Evolutionary conservation across 306 rosid species (phyloP).

Genomic region (Vigna angularis): DNA sequence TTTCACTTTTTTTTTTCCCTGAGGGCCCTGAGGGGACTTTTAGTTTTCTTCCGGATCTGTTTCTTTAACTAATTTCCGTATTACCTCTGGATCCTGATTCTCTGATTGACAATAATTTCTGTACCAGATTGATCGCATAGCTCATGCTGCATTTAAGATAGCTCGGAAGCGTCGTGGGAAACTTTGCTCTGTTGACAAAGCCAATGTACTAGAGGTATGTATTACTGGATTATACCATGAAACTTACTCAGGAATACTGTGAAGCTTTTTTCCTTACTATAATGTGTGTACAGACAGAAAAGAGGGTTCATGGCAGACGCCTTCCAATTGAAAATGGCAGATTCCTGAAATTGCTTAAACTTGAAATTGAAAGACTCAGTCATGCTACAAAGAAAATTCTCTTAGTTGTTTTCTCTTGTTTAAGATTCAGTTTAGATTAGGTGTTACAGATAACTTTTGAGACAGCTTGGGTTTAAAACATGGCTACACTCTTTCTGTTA

Average conservation of each 20-base stretch:
- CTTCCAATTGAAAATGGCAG: background rate
- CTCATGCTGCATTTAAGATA: constrained; percentile 83
- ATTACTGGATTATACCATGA: constrained; percentile 27
- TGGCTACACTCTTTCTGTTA: constrained; percentile 5
- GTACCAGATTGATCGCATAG: constrained; percentile 88
- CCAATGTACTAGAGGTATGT: constrained; percentile 93
- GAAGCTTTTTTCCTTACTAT: constrained; percentile 18
- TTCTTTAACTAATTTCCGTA: constrained; percentile 23
- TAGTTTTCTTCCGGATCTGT: constrained; percentile 14
- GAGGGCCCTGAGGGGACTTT: background rate
- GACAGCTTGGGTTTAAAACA: background rate
- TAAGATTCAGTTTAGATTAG: constrained; percentile 4
- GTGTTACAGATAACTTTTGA: background rate
- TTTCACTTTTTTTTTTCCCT: constrained; percentile 23
- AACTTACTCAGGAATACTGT: constrained; percentile 6
- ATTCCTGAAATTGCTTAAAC: constrained; percentile 35
- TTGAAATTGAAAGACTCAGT: constrained; percentile 20
- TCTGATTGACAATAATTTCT: constrained; percentile 35
- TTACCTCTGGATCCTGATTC: constrained; percentile 34
- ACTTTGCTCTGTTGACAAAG: constrained; percentile 95
- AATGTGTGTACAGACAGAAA: background rate
- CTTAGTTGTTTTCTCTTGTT: background rate
- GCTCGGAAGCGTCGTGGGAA: constrained; percentile 80
- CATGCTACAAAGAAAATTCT: constrained; percentile 24
- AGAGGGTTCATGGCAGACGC: constrained; percentile 2